phyloP scores from a whole-genome alignment of 177 flowering plant species.

The Tripterygium wilfordii region DNA sequence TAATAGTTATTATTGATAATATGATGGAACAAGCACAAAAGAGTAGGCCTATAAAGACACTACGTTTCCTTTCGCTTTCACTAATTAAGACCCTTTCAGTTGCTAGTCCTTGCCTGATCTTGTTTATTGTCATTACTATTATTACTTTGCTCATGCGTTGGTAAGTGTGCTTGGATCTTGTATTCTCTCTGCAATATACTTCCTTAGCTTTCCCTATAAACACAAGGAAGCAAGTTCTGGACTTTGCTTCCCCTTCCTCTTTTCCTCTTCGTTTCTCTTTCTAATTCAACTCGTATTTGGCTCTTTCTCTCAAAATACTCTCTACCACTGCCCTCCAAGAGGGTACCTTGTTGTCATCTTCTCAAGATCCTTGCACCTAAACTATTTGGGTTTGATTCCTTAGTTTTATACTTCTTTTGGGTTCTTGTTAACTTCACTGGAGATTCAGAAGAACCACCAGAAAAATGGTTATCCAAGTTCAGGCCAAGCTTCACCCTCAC shows the following conservation, averaged over 20 bases:
- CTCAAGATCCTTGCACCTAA: not conserved
- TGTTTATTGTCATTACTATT: constrained; percentile 15
- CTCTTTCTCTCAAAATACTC: not conserved
- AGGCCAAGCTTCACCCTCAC: no score
- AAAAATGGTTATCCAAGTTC: no score
- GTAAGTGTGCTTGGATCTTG: constrained; percentile 21
- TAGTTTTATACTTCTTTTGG: not conserved
- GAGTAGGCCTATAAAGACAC: no score
- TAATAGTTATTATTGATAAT: no score
- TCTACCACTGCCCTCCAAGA: not conserved
- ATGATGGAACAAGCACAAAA: no score
- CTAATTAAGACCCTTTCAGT: constrained; percentile 8
- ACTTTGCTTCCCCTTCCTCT: not conserved
- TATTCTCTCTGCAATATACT: constrained; percentile 10
- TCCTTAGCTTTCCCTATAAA: constrained; percentile 18
- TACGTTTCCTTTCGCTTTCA: constrained; percentile 15
- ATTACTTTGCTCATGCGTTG: constrained; percentile 18
- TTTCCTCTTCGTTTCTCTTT: constrained; percentile 1
- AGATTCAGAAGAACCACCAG: no score
- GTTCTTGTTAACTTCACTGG: no score
- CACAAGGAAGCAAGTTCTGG: constrained; percentile 6
- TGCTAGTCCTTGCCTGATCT: constrained; percentile 6
- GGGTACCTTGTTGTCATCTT: not conserved
- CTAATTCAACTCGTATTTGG: not conserved
- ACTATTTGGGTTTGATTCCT: not conserved